Evolutionary conservation across 768 basidiomycete genomes (phyloP), one percentile per base, ranked within the genome.

Genomic region (Lenzites betulinus): DNA sequence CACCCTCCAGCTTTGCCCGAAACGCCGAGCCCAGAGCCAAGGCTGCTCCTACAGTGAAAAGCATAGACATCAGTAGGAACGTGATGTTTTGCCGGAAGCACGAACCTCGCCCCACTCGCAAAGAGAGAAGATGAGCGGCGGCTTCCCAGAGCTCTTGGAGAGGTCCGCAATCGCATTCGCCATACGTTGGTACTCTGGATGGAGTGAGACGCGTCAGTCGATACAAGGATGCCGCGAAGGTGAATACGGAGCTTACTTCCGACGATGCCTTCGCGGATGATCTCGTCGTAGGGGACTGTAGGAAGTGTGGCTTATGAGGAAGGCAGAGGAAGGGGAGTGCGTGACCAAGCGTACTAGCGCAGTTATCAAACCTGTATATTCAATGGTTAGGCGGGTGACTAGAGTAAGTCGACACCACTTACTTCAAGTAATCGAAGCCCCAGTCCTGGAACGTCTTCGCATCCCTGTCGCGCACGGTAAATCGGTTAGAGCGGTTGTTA

Each of bases 371-470:
- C 81, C 87, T 63, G 53, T 16, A 12, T 1, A 7, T 3, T 20
- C 26, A 20, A 23, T 36, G 20, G 44, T 53, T 9, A 33, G 18
- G 8, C 52, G 4, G 22, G 15, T 36, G 15, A 51, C 54, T 23
- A 1, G 9, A 12, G 20, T 2, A 46, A 25, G 44, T 22, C n/a
- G n/a, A n/a, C 11, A 11, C 20, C 7, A 63, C 81, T 25, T 57
- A 86, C 86, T 87, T 88, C 20, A 87, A 74, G 59, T 83, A 77
- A 67, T 88, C 83, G 53, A 88, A 87, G 7, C 84, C 85, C 87
- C 87, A 88, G 48, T 83, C 68, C 47, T 80, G 80, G 73, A 88
- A 88, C 11, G 79, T 66, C 67, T 81, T 80, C 30, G 76, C 77
- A 69, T 88, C 86, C 60, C 84, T 85, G 25, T 26, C 8, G 18